Evolutionary conservation across 331 rosid genomes (phyloP), one percentile per base, ranked within the genome.

Genomic region (Acacia concinna): DNA sequence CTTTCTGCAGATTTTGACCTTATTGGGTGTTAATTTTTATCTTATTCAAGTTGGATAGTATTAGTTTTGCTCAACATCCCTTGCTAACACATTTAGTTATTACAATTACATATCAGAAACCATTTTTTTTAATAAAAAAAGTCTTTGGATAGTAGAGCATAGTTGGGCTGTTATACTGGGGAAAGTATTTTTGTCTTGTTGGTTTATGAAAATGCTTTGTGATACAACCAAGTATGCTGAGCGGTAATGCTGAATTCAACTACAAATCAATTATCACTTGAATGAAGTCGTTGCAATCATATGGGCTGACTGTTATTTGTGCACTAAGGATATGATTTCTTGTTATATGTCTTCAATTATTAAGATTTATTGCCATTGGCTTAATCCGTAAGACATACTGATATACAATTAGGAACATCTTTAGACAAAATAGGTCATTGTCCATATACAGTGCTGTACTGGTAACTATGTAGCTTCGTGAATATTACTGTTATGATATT

Each of bases 1-100:
- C 73, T 74, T 83, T 76, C 79, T 21, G 41, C 68, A 14, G 52
- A 21, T 76, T 76, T 44, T 73, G 80, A 47, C 56, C 28, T 59
- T 31, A 11, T 5, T 46, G 37, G 44, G 31, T 68, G 52, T 69
- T 71, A 8, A 38, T 25, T 23, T 56, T 74, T 57, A 27, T 23
- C 31, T 31, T 17, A 52, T 52, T 52, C 60, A 52, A 52, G 28
- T n/a, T 52, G 60, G 28, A n/a, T 52, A 7, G 12, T 52, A 7
- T 51, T 6, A 51, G 20, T 20, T 52, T 20, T 13, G 3, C 60
- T 52, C 60, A 20, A 51, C 20, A 18, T 20, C 25, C 25, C 25
- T 18, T 5, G 6, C 25, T 47, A 4, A 17, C 21, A 18, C 25
- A 18, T 51, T 51, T 51, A 6, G 18, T 51, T 20, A 51, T 18